Evolutionary conservation across 2,329 filamentous ascomycete species (phyloP).

Genomic region (Delphinella strobiligena): DNA sequence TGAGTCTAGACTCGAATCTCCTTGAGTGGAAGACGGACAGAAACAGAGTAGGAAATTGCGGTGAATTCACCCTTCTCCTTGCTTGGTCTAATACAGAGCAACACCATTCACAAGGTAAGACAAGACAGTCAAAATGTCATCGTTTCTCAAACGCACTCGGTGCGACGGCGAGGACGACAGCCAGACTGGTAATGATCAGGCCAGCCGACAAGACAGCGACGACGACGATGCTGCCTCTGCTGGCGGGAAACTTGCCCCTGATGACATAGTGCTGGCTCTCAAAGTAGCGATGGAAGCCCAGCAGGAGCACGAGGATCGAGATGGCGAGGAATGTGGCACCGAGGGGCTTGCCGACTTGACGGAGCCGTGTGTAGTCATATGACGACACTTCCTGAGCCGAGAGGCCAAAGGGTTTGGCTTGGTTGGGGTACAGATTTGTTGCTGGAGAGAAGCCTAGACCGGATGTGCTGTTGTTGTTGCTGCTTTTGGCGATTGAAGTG

Average conservation of each 20-base stretch:
- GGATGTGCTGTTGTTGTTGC: conserved; percentile 9
- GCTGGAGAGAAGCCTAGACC: conserved; percentile 16
- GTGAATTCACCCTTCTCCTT: too few species aligned
- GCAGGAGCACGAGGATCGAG: conserved; percentile 57
- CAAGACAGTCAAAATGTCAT: too few species aligned
- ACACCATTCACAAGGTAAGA: too few species aligned
- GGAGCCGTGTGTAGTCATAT: conserved; percentile 26
- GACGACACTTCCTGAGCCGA: background rate
- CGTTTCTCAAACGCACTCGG: conserved; percentile 31
- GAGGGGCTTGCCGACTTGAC: conserved; percentile 58
- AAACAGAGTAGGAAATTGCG: too few species aligned
- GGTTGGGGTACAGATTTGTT: conserved; percentile 15
- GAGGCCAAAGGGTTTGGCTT: background rate
- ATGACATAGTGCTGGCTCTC: conserved; percentile 71
- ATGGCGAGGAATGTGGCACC: conserved; percentile 68
- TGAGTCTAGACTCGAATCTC: too few species aligned
- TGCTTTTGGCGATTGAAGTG: conserved; percentile 39
- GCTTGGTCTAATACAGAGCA: too few species aligned
- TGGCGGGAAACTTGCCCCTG: conserved; percentile 66
- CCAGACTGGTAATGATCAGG: conserved; percentile 47
- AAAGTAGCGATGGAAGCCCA: conserved; percentile 70
- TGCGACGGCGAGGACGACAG: conserved; percentile 46
- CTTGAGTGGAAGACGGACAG: too few species aligned
- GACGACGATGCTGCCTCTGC: conserved; percentile 60
- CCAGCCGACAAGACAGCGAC: conserved; percentile 52